A percentile compares a stretch with the other conserved stretches of the same genome.
phyloP scores from a whole-genome alignment of 768 basidiomycete species.

The Phylloporus scabripes region DNA sequence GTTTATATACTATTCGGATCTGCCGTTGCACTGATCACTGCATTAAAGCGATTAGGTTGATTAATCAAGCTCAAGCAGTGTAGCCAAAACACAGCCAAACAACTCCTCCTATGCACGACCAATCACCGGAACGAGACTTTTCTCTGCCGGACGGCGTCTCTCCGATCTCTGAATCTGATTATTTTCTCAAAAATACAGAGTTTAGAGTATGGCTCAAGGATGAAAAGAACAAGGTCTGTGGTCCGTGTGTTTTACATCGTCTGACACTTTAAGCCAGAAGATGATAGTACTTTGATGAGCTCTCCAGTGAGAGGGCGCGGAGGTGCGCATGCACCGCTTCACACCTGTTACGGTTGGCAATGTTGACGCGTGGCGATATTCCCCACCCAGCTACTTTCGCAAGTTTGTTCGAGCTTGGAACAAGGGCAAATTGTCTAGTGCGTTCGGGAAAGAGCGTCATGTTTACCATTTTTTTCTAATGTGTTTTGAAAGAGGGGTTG shows the following conservation, averaged over 20 bases:
- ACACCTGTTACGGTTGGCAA: conserved; percentile 10
- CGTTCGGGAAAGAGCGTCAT: neutral
- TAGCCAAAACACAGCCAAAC: conserved; percentile 8
- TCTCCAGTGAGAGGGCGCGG: conserved; percentile 76
- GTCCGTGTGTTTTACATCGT: too few relatives aligned
- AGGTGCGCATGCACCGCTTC: conserved; percentile 41
- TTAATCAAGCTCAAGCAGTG: neutral
- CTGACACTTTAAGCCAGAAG: conserved; percentile 13
- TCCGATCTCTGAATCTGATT: conserved; percentile 78
- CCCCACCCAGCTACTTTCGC: conserved; percentile 67
- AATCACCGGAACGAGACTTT: conserved; percentile 37
- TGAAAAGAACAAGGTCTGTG: conserved; percentile 50
- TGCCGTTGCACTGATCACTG: neutral
- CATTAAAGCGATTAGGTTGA: too few relatives aligned
- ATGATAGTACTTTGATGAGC: conserved; percentile 76
- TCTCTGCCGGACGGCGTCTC: conserved; percentile 49
- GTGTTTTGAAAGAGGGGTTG: conserved; percentile 33
- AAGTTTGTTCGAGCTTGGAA: conserved; percentile 95
- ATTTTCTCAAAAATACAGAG: conserved; percentile 84
- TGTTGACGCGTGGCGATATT: conserved; percentile 11
- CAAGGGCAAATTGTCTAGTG: conserved; percentile 65
- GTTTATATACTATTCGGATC: neutral
- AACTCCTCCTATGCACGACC: conserved; percentile 9
- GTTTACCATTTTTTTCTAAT: neutral
- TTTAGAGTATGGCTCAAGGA: conserved; percentile 86